Evolutionary conservation across 2,329 filamentous ascomycete species (phyloP), one percentile per base, ranked within the genome.

Genomic region (Dendryphion nanum): DNA sequence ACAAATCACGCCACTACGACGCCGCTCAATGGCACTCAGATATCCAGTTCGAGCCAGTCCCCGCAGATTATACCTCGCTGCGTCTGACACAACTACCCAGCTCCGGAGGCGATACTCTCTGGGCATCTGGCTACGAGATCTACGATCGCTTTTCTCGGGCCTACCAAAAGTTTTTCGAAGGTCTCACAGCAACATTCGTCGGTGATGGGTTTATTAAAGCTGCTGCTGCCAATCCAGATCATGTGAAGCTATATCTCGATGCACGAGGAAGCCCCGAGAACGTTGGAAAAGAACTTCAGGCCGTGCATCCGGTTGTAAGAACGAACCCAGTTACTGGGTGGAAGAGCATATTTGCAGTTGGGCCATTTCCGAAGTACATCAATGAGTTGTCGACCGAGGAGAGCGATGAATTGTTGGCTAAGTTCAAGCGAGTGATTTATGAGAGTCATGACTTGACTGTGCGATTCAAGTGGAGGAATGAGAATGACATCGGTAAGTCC

Each of bases 311-410:
- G 0, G 70, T 82, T 2, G 68, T 82, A 2, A 71, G 79, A n/a
- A 83, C 79, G 5, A 82, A 83, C 46, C 79, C 80, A 0, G 78
- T 82, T 1, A 82, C 79, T 0, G 79, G 79, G 0, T 82, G 79
- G 79, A 81, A 81, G 62, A 42, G 67, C 42, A 63, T 79, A 13
- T 78, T 64, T 38, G 63, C 64, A 2, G 51, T 72, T 10, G 70
- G 65, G 23, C 58, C 45, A 29, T 69, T 51, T 55, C 60, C 56
- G n/a, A 59, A 57, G 34, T 54, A 51, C 16, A 68, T 77, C 55
- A 74, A 76, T 38, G 74, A 67, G 38, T 40, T 77, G 20, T 67
- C 60, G 3, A 58, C 62, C 20, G 63, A 67, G 20, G 74, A 78
- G 51, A 70, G 63, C 17, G 63, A 70, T 4, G 50, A 70, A 17